phyloP scores from a whole-genome alignment of 1,284 basidiomycete genomes.

The Caloboletus firmus region DNA sequence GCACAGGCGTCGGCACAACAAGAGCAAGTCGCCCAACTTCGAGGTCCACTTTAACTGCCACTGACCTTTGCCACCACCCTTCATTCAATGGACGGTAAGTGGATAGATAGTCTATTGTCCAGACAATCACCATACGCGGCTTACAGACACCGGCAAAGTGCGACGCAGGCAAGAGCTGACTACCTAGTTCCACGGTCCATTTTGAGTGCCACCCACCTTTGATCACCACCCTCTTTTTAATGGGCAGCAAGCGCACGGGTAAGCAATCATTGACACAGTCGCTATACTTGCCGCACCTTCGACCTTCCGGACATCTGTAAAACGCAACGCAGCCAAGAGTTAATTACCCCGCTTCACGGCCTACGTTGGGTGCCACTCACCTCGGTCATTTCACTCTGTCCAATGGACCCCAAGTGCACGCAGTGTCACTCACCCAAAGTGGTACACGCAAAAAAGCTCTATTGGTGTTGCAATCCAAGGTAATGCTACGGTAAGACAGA shows the following conservation, averaged over 20 bases:
- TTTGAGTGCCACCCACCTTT: not conserved
- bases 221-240: not conserved
- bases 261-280: not conserved
- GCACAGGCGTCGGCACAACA: not conserved
- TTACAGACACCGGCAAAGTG: not conserved
- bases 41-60: not conserved
- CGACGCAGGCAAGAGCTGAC: not conserved
- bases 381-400: not conserved
- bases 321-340: not conserved
- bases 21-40: not conserved
- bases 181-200: not conserved
- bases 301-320: not conserved
- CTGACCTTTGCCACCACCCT: not conserved
- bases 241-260: not conserved
- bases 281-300: too few relatives aligned
- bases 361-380: slow-evolving; percentile 1
- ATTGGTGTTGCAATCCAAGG: not conserved
- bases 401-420: not conserved
- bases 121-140: too few relatives aligned
- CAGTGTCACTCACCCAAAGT: not conserved
- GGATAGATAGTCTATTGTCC: not conserved
- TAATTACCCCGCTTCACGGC: not conserved
- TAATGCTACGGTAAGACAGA: not conserved
- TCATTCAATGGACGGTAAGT: not conserved
- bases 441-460: not conserved